Base-by-base conservation (phyloP, 352 stramenopile genomes). In the Globisporangium spinosum region DNA sequence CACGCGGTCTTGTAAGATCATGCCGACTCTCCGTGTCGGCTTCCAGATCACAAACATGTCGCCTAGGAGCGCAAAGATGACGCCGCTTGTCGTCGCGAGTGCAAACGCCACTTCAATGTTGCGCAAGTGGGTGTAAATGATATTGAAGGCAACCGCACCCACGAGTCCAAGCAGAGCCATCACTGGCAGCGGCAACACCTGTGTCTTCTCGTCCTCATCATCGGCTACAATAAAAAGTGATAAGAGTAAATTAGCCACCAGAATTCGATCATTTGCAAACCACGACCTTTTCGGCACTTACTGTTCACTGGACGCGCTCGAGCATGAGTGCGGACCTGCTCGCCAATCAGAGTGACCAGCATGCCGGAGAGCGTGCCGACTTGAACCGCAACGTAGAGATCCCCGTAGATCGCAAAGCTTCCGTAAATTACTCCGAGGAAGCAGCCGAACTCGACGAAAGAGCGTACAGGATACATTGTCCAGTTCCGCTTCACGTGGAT, bases 341-440 rank as follows among this genome's bases (percentile, higher is more conserved):
- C 88, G 32, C 88, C 88, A 45, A 90, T 85, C 7, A 95, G 74
- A 3, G 86, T 87, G 7, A 95, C 84, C 2, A 93, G 65, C 75
- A 93, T 93, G 17, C 85, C 88, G 4, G 88, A 95, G 0, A 95
- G 67, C 25, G 80, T 93, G 22, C 88, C 88, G 3, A 92, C 80
- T 78, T 95, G 88, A n/a, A 90, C 80, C 17, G 88, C 88, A 27
- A 93, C 86, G 10, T 90, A 65, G 5, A 95, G 65, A 56, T 95
- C 85, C 8, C 80, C 71, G 22, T 94, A 95, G 43, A 94, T 94
- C n/a, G 83, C 85, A 58, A 93, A 88, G 67, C 84, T 94, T 13
- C 88, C 88, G 64, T 95, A 95, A 58, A 95, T 95, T 43, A 95
- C 88, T 35, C 88, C 85, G n/a, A 95, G 65, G 43, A 92, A 95